Evolutionary conservation across 1,139 yeast genomes (phyloP), one percentile per base, ranked within the genome.

Genomic region (Yamadazyma conglobata): DNA sequence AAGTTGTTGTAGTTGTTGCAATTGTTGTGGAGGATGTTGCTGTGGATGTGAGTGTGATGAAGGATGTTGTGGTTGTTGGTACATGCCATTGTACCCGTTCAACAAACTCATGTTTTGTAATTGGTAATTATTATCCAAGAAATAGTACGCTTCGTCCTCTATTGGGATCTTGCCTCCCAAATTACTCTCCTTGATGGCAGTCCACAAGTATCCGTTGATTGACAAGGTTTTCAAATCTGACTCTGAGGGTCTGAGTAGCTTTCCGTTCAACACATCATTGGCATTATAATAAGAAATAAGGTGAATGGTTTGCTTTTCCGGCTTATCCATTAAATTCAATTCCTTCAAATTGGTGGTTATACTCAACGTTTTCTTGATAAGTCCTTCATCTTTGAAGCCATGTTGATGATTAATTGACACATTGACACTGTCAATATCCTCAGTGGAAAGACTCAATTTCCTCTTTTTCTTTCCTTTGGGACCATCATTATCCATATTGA

Each of bases 301-400:
- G 50, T 89, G 96, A 34, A 83, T 73, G 0, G 86, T 78, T 44
- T 63, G 70, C 30, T 53, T 59, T 31, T 54, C 63, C 6, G 47
- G 50, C 21, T 49, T 47, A 20, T 47, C 48, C 8, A 27, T 18
- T 15, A 58, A 33, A 28, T 58, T 57, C 16, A 60, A 49, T 10
- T 75, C 77, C 24, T 56, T 56, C 4, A 54, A 35, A 6, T 47
- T 53, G 12, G 69, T 60, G 12, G 55, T 72, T 11, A 87, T 63
- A 4, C 89, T 77, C 42, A 88, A 65, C 0, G 96, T 85, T 54
- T 87, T 87, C 54, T 88, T 88, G 37, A 87, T 77, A 28, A 88
- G 66, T 0, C 95, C 95, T 34, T 76, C 75, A 34, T 79, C 83
- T 48, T 80, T 80, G 49, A 81, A 80, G 5, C 82, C 80, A 46